A percentile compares a stretch with the other conserved stretches of the same genome.
Conservation (phyloP, 2,329 filamentous ascomycete genomes). For the Botrytis medusae region DNA sequence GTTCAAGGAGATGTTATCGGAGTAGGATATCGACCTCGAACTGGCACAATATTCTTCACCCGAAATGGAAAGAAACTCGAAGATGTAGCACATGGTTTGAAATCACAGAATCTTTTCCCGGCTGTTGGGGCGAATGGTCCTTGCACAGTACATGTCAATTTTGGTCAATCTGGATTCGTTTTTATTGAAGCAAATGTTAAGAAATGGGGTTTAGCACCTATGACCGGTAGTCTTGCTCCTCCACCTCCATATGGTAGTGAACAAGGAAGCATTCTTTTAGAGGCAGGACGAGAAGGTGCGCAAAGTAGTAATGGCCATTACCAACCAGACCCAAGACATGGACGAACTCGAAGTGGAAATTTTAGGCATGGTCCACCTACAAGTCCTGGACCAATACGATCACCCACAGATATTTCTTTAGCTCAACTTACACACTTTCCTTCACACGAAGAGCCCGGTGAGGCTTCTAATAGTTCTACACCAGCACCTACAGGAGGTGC, state of each 20-base stretch:
- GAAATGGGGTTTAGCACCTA: conserved; percentile 97
- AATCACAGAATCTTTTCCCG: conserved; percentile 95
- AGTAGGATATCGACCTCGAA: conserved; percentile 90
- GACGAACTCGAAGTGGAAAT: conserved; percentile 73
- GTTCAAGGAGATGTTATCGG: conserved; percentile 95
- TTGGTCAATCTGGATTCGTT: conserved; percentile 96
- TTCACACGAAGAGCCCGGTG: conserved; percentile 65
- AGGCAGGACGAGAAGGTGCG: conserved; percentile 65
- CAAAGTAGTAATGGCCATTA: conserved; percentile 48
- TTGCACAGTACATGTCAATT: conserved; percentile 91
- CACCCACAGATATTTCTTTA: conserved; percentile 93
- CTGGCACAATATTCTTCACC: conserved; percentile 95
- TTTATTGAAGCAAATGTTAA: conserved; percentile 99
- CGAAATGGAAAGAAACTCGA: conserved; percentile 97
- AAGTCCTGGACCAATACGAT: conserved; percentile 84
- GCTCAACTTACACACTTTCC: conserved; percentile 76
- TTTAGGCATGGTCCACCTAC: conserved; percentile 71
- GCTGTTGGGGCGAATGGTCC: conserved; percentile 96
- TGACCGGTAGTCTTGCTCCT: conserved; percentile 91
- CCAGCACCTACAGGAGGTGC: conserved; percentile 27
- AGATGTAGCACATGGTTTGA: conserved; percentile 88
- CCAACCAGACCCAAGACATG: conserved; percentile 54
- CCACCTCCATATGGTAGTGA: conserved; percentile 96
- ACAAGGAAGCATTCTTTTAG: conserved; percentile 91
- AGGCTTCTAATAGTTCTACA: conserved; percentile 41